Evolutionary conservation across 2,329 filamentous ascomycete species (phyloP).

Genomic region (Epichloe festucae): DNA sequence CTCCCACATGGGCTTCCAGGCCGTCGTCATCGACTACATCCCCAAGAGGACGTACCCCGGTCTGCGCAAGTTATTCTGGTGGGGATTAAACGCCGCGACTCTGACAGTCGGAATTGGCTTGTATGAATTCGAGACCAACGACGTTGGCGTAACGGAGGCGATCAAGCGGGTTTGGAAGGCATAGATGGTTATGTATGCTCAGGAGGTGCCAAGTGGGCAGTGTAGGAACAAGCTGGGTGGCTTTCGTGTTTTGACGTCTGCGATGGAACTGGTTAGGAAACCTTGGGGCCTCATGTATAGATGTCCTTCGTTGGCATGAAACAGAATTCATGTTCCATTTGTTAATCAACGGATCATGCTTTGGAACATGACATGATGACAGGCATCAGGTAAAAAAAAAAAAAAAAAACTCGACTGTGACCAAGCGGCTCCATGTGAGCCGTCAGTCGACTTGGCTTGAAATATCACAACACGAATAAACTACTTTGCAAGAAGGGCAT

Average conservation of each 20-base stretch:
- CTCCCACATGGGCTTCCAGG: constrained; percentile 92
- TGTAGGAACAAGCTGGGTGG: background rate
- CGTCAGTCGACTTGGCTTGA: no score
- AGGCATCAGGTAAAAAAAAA: no score
- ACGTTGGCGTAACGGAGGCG: constrained; percentile 84
- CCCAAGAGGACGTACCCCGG: constrained; percentile 58
- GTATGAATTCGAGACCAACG: constrained; percentile 98
- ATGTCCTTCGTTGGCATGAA: constrained; percentile 7
- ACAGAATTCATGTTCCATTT: constrained; percentile 7
- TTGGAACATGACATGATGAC: no score
- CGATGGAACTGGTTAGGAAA: background rate
- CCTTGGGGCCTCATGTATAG: constrained; percentile 7
- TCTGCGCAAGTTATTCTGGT: constrained; percentile 53
- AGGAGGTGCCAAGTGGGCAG: background rate
- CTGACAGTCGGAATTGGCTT: constrained; percentile 73
- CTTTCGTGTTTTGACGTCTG: background rate
- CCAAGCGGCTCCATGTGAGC: no score
- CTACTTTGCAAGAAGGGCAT: background rate
- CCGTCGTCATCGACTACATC: constrained; percentile 83
- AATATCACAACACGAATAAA: no score
- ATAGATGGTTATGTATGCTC: constrained; percentile 22
- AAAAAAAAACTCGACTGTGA: no score
- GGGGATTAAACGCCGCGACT: constrained; percentile 68
- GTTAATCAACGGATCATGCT: background rate
- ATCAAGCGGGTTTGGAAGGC: constrained; percentile 85